These are phyloP conservation scores for Sugiyamaella floridensis DNA, from an alignment of 805 yeast genomes.

Conservation along the genomic window DNA sequence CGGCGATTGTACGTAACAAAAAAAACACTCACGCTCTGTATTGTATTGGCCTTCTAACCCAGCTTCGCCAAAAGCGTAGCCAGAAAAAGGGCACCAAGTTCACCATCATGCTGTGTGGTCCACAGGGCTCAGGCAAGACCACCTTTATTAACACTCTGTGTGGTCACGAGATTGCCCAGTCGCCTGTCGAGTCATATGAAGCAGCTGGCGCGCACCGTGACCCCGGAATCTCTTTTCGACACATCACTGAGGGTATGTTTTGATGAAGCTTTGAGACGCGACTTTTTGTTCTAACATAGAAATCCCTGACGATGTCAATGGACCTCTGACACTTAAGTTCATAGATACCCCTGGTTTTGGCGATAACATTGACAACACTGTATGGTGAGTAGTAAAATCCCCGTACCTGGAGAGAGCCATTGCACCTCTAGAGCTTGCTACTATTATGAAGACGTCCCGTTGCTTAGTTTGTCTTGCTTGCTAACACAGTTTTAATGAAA, in stretches of 20 bases:
- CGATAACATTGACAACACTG: slow-evolving; percentile 61
- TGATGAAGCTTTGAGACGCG: slow-evolving; percentile 25
- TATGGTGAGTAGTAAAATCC: slow-evolving; percentile 36
- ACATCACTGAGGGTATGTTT: slow-evolving; percentile 35
- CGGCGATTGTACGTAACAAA: slow-evolving; percentile 15
- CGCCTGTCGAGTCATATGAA: slow-evolving; percentile 35
- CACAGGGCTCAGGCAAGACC: slow-evolving; percentile 87
- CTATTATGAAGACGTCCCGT: too few relatives aligned
- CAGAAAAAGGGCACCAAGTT: slow-evolving; percentile 79
- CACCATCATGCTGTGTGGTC: slow-evolving; percentile 81
- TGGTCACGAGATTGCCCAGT: slow-evolving; percentile 56
- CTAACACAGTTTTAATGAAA: slow-evolving; percentile 32
- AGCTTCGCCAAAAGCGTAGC: slow-evolving; percentile 64
- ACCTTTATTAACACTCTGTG: slow-evolving; percentile 87
- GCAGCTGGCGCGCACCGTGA: slow-evolving; percentile 25
- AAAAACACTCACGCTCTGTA: neutral
- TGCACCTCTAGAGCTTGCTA: too few relatives aligned
- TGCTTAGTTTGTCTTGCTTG: too few relatives aligned
- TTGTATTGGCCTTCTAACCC: neutral
- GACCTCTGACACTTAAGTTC: slow-evolving; percentile 53
- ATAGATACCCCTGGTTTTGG: slow-evolving; percentile 75
- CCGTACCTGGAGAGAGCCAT: too few relatives aligned
- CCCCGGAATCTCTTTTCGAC: slow-evolving; percentile 33
- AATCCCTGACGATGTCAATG: slow-evolving; percentile 59
- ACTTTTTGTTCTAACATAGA: slow-evolving; percentile 5